phyloP scores from a whole-genome alignment of 2,329 filamentous ascomycete species.

The Nemania sp. region DNA sequence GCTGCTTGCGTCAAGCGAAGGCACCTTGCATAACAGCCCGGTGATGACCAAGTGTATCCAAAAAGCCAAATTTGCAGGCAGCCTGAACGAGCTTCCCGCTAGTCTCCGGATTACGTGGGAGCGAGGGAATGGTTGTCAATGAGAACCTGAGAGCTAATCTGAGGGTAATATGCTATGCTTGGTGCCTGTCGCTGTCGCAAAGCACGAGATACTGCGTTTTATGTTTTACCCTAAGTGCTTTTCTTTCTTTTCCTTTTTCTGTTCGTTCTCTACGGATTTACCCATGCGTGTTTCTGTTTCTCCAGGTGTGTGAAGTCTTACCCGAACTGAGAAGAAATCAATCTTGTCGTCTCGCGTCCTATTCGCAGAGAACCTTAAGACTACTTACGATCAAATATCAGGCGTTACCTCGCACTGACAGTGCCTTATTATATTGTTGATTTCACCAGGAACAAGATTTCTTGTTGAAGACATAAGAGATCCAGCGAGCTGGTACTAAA shows the following conservation, averaged over 20 bases:
- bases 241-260: background rate
- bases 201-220: background rate
- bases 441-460: background rate
- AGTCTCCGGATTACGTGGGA: slow-evolving; percentile 18
- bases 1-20: slow-evolving; percentile 27
- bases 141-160: slow-evolving; percentile 64
- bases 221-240: background rate
- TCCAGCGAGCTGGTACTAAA: slow-evolving; percentile 31
- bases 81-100: slow-evolving; percentile 37
- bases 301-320: background rate
- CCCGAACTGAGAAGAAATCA: too few relatives aligned
- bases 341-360: too few relatives aligned
- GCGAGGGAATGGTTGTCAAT: slow-evolving; percentile 49
- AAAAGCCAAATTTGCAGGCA: slow-evolving; percentile 64
- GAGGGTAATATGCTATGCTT: slow-evolving; percentile 46
- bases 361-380: slow-evolving; percentile 43
- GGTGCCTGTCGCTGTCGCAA: background rate
- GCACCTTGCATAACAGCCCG: slow-evolving; percentile 44
- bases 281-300: too few relatives aligned
- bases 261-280: background rate
- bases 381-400: slow-evolving; percentile 43
- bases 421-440: background rate
- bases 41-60: slow-evolving; percentile 58
- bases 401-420: slow-evolving; percentile 33
- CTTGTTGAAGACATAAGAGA: background rate